These are phyloP conservation scores for Omphalea diandra DNA, from an alignment of 441 rosid species.

Conservation along the genomic window DNA sequence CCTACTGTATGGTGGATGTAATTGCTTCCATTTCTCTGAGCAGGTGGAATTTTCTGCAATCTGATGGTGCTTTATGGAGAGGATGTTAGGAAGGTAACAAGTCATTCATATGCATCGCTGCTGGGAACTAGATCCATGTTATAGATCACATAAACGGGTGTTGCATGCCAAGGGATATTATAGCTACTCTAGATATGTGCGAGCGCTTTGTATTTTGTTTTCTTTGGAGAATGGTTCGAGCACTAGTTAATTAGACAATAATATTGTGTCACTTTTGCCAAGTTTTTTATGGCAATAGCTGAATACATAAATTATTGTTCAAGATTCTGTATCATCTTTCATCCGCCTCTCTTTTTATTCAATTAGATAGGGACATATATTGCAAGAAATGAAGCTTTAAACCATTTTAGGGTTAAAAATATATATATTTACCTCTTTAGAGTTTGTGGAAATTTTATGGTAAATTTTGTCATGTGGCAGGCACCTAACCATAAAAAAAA, in stretches of 20 bases:
- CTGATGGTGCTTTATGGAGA: too few relatives aligned
- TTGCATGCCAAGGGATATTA: not conserved
- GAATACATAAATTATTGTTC: not conserved
- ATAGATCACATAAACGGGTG: not conserved
- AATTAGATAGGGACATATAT: not conserved
- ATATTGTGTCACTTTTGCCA: not conserved
- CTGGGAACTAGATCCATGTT: not conserved
- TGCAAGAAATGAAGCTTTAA: too few relatives aligned
- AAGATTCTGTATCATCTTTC: not conserved
- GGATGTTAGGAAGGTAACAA: constrained; percentile 3
- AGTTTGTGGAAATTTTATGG: too few relatives aligned
- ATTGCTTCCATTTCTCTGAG: too few relatives aligned
- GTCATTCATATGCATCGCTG: not conserved
- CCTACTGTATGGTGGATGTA: too few relatives aligned
- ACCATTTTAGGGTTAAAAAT: too few relatives aligned
- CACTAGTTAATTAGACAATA: not conserved
- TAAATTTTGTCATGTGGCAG: too few relatives aligned
- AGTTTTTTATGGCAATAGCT: not conserved
- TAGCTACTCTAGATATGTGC: not conserved
- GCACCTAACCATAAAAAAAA: too few relatives aligned
- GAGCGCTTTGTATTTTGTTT: too few relatives aligned
- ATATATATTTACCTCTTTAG: too few relatives aligned
- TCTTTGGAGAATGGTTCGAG: not conserved
- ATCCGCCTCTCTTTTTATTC: not conserved
- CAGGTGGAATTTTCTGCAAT: constrained; percentile 6